Evolutionary conservation across 225 moss, liverwort and hornwort species (phyloP), one percentile per base, ranked within the genome.

Genomic region (Marchantia polymorpha): DNA sequence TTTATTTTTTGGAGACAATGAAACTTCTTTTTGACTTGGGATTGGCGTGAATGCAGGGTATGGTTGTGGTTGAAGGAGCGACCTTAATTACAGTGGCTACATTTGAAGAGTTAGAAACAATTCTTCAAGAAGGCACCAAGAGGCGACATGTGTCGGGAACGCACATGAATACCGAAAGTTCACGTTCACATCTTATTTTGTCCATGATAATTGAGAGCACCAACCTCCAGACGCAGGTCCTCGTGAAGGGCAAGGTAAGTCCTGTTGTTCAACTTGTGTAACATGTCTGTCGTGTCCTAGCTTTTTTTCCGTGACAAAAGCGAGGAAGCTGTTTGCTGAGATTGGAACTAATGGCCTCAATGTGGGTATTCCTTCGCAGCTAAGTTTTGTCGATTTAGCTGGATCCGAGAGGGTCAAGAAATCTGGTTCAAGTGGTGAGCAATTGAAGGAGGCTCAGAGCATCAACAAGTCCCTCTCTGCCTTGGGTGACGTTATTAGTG

Each of bases 401-500:
- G 95, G 95, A 75, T 95, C 95, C 19, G 95, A 95, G 87, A 93
- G 95, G 85, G 78, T 95, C 1, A 95, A 95, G 81, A 95, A 95
- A 66, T 95, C 95, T 19, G 95, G 95, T 61, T 95, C 95, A 7
- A 93, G 93, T 82, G 95, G 95, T 46, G 95, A 95, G 81, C 91
- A 92, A 76, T 72, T 95, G 73, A 95, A 95, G 87, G 95, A 95
- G 83, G 95, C 93, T 72, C 95, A 95, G 84, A 95, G 95, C 75
- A 95, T 95, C 82, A 95, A 95, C 85, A 95, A 95, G 77, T 95
- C 95, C 29, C 85, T 95, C 77, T 95, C 95, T 52, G 95, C 95
- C 6, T 83, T 95, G 9, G 95, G 95, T 83, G 95, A 95, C 78
- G 95, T 95, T 0, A 95, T 95, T 78, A 95, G 93, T 83, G 93